These are phyloP conservation scores for Entomortierella lignicola DNA, from an alignment of 192 early-diverging fungal species.

Conservation along the genomic window DNA sequence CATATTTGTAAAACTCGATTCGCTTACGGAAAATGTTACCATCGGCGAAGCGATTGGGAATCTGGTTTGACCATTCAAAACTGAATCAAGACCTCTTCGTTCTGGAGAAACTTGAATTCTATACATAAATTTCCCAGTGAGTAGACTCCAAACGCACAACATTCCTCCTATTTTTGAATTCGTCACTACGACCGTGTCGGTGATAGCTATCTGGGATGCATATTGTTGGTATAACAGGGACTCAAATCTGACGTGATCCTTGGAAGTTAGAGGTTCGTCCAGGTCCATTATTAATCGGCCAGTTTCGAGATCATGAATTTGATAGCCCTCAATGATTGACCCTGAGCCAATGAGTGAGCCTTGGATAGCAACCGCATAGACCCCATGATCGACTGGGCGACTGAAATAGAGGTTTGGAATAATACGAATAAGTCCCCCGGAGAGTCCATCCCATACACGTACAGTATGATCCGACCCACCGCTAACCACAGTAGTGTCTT, in stretches of 20 bases:
- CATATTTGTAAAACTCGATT: neutral
- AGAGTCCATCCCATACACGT: slow-evolving; percentile 39
- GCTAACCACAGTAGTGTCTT: slow-evolving; percentile 33
- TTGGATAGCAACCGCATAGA: slow-evolving; percentile 31
- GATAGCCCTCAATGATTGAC: slow-evolving; percentile 36
- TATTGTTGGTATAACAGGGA: slow-evolving; percentile 23
- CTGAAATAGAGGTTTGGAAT: slow-evolving; percentile 25
- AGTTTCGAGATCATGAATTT: slow-evolving; percentile 16
- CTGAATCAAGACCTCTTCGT: neutral
- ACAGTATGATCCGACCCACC: slow-evolving; percentile 44
- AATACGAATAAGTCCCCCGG: slow-evolving; percentile 3
- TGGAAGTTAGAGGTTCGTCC: slow-evolving; percentile 36
- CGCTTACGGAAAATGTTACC: neutral
- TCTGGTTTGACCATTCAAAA: neutral
- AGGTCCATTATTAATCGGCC: slow-evolving; percentile 20
- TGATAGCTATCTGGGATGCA: slow-evolving; percentile 18
- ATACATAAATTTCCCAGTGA: slow-evolving; percentile 16
- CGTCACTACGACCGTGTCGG: slow-evolving; percentile 33
- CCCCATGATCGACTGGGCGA: slow-evolving; percentile 23
- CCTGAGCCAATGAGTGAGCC: slow-evolving; percentile 19
- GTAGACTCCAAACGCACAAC: slow-evolving; percentile 35
- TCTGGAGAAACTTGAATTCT: slow-evolving; percentile 14
- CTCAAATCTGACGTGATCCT: slow-evolving; percentile 32
- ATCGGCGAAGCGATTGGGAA: neutral
- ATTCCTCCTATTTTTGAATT: slow-evolving; percentile 33